phyloP scores from a whole-genome alignment of 1,284 basidiomycete species.

The Sporisorium graminicola region DNA sequence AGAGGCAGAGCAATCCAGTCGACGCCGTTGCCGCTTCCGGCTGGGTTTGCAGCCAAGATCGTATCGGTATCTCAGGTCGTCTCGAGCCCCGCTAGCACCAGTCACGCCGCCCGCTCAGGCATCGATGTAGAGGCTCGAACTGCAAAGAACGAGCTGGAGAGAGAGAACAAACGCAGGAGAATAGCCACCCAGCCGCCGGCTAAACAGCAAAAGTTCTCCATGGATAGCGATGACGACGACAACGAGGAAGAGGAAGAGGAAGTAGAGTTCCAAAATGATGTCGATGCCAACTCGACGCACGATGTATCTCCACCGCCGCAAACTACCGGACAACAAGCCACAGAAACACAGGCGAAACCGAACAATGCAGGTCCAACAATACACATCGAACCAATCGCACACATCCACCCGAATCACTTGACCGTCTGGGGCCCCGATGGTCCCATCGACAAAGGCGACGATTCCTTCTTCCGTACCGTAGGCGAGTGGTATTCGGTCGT shows the following conservation, averaged over 20 bases:
- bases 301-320: background rate
- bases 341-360: too few relatives aligned
- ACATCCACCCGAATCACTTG: conserved; percentile 13
- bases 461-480: conserved; percentile 37
- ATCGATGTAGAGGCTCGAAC: background rate
- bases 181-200: conserved; percentile 14
- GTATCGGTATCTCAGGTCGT: conserved; percentile 24
- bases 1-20: conserved; percentile 42
- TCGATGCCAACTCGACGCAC: background rate
- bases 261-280: background rate
- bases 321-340: background rate
- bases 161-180: conserved; percentile 21
- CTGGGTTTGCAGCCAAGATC: conserved; percentile 31
- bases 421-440: conserved; percentile 51
- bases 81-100: background rate
- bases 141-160: background rate
- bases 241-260: conserved; percentile 14
- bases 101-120: background rate
- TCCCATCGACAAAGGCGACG: conserved; percentile 50
- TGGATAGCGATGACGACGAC: conserved; percentile 55
- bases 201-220: conserved; percentile 46
- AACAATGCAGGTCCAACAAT: conserved; percentile 1
- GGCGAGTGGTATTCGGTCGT: conserved; percentile 48
- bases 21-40: conserved; percentile 31
- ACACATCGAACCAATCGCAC: conserved; percentile 16